Evolutionary conservation across 495 filamentous ascomycete species (phyloP), one percentile per base, ranked within the genome.

Genomic region (Xylaria intraflava): DNA sequence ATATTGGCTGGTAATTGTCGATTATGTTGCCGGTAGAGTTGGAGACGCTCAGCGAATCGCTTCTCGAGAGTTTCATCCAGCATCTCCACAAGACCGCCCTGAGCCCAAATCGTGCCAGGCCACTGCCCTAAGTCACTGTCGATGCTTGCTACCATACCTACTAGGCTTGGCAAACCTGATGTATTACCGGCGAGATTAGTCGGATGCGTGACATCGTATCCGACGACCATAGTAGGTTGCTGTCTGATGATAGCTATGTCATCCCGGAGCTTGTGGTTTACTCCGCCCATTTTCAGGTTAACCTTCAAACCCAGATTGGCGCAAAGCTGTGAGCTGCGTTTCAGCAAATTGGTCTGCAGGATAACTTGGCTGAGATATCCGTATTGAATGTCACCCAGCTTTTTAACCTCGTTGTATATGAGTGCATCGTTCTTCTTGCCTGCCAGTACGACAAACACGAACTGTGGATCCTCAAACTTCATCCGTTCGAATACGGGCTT

Each of bases 171-270:
- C 1, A 81, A 76, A 6, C 65, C 65, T 12, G 66, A 56, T 1
- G 70, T 52, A 16, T 78, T 81, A 0, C 82, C 82, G 0, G 85
- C 3, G 2, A 17, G 14, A 17, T 38, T 17, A 0, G 83, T 83
- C 0, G 87, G 87, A 61, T 90, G 87, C 0, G 86, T 87, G 9
- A 89, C 86, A 56, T 90, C 87, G n/a, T 85, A 77, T 3, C 87
- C 87, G 46, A 89, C 62, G 17, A 49, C 22, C 44, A 56, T 56
- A 12, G 53, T 49, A 26, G 42, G 49, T 24, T 36, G 17, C 42
- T 42, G 2, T 29, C 4, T 10, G 17, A 54, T 27, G 20, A 54
- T 38, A n/a, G 35, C 14, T 3, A 38, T 38, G 14, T 38, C 35
- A 3, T 6, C 16, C 4, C 31, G 33, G 17, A 46, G 26, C 3